Evolutionary conservation across 768 basidiomycete genomes (phyloP), one percentile per base, ranked within the genome.

Genomic region (Leucogyrophana mollusca): DNA sequence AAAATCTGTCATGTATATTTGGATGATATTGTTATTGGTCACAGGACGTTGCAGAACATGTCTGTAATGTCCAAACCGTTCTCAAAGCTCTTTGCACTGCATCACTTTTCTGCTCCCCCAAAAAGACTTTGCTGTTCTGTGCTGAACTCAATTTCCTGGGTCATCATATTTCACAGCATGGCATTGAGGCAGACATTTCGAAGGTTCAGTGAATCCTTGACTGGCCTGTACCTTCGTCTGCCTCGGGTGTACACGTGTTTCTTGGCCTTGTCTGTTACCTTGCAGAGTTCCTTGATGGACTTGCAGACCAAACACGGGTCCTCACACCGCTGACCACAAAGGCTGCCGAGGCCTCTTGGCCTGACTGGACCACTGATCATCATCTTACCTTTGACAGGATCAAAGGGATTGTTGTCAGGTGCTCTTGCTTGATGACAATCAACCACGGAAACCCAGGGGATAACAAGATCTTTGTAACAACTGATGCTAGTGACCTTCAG

Each of bases 21-120:
- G 2, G 58, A 67, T 11, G 60, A 66, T 34, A 58, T 65, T 2
- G 49, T 62, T 9, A 49, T 70, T 38, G 56, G 68, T 78, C 72
- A 0, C 9, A 71, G 0, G 49, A 56, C 0, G 14, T 68, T 0
- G 67, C 66, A 3, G 66, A 73, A 40, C 73, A 75, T 21, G 33
- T 47, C 1, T 0, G 22, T 1, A 59, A 74, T 56, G 58, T 72
- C 1, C 46, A 50, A 5, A 34, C 44, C 3, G 50, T 75, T 0
- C 35, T 76, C 1, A 45, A 60, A 0, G 56, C 67, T 0, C 46
- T 74, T 0, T 13, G 54, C 0, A 22, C 44, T 2, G 59, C 52
- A 9, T 48, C 47, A 23, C 56, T 65, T 3, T 56, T 61, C 32
- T 60, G 66, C 1, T n/a, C n/a, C n/a, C n/a, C n/a, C n/a, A n/a